Percentiles rank a stretch among this genome's conserved stretches.
These are phyloP conservation scores for Mollisia scopiformis DNA, from an alignment of 2,329 filamentous ascomycete genomes.

Conservation along the genomic window DNA sequence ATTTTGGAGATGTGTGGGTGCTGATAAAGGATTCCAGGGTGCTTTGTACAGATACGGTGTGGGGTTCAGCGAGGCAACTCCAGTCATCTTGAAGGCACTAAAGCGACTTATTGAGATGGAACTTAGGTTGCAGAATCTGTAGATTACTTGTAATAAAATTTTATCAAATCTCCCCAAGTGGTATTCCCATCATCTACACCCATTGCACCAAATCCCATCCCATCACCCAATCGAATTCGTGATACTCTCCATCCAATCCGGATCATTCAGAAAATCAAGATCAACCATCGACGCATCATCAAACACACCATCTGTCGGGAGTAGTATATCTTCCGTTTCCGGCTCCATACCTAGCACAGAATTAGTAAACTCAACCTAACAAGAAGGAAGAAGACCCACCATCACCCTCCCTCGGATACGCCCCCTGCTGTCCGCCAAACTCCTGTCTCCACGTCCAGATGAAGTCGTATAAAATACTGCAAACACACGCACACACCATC, in stretches of 20 bases:
- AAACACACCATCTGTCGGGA: neutral
- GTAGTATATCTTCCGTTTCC: neutral
- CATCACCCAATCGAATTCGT: neutral
- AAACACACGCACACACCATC: neutral
- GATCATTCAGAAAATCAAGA: conserved; percentile 13
- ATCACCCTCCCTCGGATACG: neutral
- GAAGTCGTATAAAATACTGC: conserved; percentile 13
- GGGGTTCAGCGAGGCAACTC: too few relatives aligned
- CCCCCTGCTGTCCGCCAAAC: conserved; percentile 5
- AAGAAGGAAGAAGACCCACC: neutral
- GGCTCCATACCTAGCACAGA: neutral
- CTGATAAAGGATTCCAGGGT: too few relatives aligned
- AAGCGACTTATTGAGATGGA: too few relatives aligned
- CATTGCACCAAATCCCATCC: too few relatives aligned
- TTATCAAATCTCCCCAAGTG: too few relatives aligned
- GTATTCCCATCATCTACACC: too few relatives aligned
- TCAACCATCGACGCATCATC: conserved; percentile 10
- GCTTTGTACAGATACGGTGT: too few relatives aligned
- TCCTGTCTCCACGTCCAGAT: conserved; percentile 16
- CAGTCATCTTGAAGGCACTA: too few relatives aligned
- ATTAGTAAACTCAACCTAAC: neutral
- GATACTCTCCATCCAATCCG: conserved; percentile 7
- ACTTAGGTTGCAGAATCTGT: too few relatives aligned
- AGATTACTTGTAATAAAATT: too few relatives aligned
- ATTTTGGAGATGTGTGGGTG: too few relatives aligned